Evolutionary conservation across 805 yeast species (phyloP), one percentile per base, ranked within the genome.

Genomic region (Kodamaea kaohsiungensis): DNA sequence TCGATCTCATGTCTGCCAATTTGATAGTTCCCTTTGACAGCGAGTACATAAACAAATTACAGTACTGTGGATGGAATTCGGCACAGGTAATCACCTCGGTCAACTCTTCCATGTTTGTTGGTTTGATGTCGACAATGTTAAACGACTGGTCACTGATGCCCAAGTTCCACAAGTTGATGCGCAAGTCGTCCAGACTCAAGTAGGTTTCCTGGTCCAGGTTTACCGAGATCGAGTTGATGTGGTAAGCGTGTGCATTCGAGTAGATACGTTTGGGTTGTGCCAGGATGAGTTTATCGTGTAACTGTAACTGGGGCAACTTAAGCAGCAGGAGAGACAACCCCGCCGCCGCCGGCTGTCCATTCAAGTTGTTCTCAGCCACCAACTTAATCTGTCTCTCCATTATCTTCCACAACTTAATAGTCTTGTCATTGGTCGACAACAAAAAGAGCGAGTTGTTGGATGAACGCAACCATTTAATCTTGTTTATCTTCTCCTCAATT

Each of bases 1-100:
- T 91, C 65, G 87, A 88, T 68, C 99, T 83, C 99, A 95, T 95
- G 74, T 95, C 99, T 37, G 95, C 90, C 59, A 95, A 80, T 75
- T 95, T 92, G 61, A 96, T 90, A 43, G 96, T 89, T 54, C 99
- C 99, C 71, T 93, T 95, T 51, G 96, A 88, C 10, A 96, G 88
- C 5, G 97, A 87, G 75, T 95, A 93, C 91, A 93, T 91, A 72
- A 95, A 93, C 64, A 89, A 76, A 70, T 95, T 95, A 78, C 99
- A 95, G 67, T 86, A 86, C 46, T 77, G 73, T 13, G 99, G 99
- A 71, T 96, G 98, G 76, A 95, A 95, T 70, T 92, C 97, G 1
- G 98, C 96, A 65, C 92, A 83, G 15, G 99, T 95, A 60, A 95
- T 93, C 51, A 95, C 99, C 72, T 95, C 99, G 8, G 99, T 93